Conservation (phyloP, 768 basidiomycete genomes). For the Lanmaoa pseudosensibilis region DNA sequence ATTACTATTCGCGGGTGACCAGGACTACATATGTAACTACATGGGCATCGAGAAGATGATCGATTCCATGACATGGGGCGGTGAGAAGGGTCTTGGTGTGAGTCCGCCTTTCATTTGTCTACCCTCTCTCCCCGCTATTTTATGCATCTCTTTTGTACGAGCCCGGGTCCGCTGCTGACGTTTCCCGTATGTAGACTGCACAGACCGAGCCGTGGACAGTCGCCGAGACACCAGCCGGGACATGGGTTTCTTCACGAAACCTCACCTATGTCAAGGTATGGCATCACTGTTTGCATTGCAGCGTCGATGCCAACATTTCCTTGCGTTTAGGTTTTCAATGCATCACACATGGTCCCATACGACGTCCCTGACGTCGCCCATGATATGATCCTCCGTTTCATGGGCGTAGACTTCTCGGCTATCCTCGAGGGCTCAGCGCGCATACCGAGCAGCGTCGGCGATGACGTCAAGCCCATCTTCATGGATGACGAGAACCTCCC, state of each 20-base stretch:
- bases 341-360: constrained; percentile 93
- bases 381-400: constrained; percentile 99
- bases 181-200: constrained; percentile 46
- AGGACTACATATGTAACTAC: constrained; percentile 97
- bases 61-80: constrained; percentile 81
- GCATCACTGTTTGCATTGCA: background rate
- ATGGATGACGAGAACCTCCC: constrained; percentile 44
- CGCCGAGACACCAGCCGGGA: constrained; percentile 74
- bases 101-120: constrained; percentile 28
- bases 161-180: background rate
- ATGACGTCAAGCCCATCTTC: constrained; percentile 64
- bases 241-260: constrained; percentile 88
- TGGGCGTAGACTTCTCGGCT: constrained; percentile 84
- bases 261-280: constrained; percentile 88
- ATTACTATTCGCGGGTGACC: constrained; percentile 92
- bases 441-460: constrained; percentile 81
- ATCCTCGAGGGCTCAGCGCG: constrained; percentile 78
- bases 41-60: constrained; percentile 88
- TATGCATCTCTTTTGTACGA: background rate
- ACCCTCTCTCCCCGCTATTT: background rate
- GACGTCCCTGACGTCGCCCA: constrained; percentile 87
- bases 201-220: constrained; percentile 76
- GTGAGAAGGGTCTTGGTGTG: constrained; percentile 80
- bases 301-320: background rate
- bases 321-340: constrained; percentile 70